Percentiles rank a stretch among this genome's conserved stretches.
These are phyloP conservation scores for Turritis glabra DNA, from an alignment of 345 rosid species.

Conservation along the genomic window DNA sequence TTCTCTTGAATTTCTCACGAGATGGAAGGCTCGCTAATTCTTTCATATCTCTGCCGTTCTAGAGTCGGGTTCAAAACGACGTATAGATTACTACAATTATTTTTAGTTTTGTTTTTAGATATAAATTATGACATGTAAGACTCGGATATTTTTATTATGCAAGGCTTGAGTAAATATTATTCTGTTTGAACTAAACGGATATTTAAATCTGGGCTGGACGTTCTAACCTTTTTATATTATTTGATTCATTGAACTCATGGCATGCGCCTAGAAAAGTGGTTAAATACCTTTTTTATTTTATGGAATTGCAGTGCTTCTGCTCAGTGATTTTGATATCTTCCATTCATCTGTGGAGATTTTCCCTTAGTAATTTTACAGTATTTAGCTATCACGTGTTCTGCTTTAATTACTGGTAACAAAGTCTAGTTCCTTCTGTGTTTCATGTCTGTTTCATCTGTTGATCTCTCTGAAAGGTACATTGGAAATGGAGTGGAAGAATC, in stretches of 20 bases:
- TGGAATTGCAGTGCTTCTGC: conserved; percentile 15
- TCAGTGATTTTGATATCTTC: conserved; percentile 16
- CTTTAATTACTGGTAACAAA: conserved; percentile 15
- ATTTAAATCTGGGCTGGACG: neutral
- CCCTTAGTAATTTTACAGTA: neutral
- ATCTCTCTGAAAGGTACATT: conserved; percentile 73
- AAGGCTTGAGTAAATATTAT: neutral
- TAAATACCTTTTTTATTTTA: neutral
- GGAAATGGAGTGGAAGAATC: conserved; percentile 99
- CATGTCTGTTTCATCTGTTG: conserved; percentile 21
- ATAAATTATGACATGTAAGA: neutral
- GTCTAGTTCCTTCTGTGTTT: conserved; percentile 21
- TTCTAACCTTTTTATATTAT: neutral
- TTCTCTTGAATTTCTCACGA: too few species aligned
- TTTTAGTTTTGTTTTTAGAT: too few species aligned
- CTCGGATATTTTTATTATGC: neutral
- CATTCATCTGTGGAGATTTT: conserved; percentile 8
- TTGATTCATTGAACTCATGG: neutral
- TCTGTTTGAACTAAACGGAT: conserved; percentile 6
- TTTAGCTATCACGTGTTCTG: conserved; percentile 1
- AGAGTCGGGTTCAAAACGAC: too few species aligned
- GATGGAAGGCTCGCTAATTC: too few species aligned
- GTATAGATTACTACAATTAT: too few species aligned
- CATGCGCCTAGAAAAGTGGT: conserved; percentile 14
- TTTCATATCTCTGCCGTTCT: too few species aligned